Conservation (phyloP, 257 asterid genomes). For the Jasminum sambac region DNA sequence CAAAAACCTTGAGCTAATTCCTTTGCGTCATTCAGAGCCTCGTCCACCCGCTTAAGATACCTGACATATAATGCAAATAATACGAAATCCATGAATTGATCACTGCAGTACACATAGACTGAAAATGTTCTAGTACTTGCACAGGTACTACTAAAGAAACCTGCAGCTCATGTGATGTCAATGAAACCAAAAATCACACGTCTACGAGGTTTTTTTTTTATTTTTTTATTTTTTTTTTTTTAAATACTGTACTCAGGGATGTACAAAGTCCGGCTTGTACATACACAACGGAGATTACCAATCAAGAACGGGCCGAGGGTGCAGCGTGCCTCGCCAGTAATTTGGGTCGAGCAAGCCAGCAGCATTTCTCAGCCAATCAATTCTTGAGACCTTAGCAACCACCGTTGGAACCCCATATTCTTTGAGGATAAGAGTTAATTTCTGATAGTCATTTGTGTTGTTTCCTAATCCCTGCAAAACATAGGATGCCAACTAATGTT, state of each 20-base stretch:
- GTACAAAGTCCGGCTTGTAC: too few relatives aligned
- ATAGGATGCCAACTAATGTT: background rate
- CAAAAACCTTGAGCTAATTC: slow-evolving; percentile 62
- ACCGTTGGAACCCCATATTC: slow-evolving; percentile 74
- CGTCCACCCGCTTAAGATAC: slow-evolving; percentile 78
- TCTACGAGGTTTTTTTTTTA: too few relatives aligned
- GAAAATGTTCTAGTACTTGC: too few relatives aligned
- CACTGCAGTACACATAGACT: background rate
- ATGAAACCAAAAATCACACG: too few relatives aligned
- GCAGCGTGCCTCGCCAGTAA: slow-evolving; percentile 89
- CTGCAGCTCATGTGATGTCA: too few relatives aligned
- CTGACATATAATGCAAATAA: slow-evolving; percentile 35
- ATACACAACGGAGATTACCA: slow-evolving; percentile 41
- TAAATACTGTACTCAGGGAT: too few relatives aligned
- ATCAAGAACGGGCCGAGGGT: slow-evolving; percentile 91
- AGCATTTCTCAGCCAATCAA: slow-evolving; percentile 95
- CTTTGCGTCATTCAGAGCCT: slow-evolving; percentile 74
- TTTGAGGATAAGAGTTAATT: slow-evolving; percentile 58
- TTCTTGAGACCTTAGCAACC: slow-evolving; percentile 73
- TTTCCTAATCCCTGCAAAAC: slow-evolving; percentile 81
- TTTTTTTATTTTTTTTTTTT: too few relatives aligned
- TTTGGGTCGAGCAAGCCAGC: slow-evolving; percentile 83
- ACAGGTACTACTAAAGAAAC: too few relatives aligned
- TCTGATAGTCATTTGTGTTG: slow-evolving; percentile 71
- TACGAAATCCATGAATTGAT: background rate